Base-by-base conservation (phyloP, 2,329 filamentous ascomycete genomes). In the Diaporthe australafricana region DNA sequence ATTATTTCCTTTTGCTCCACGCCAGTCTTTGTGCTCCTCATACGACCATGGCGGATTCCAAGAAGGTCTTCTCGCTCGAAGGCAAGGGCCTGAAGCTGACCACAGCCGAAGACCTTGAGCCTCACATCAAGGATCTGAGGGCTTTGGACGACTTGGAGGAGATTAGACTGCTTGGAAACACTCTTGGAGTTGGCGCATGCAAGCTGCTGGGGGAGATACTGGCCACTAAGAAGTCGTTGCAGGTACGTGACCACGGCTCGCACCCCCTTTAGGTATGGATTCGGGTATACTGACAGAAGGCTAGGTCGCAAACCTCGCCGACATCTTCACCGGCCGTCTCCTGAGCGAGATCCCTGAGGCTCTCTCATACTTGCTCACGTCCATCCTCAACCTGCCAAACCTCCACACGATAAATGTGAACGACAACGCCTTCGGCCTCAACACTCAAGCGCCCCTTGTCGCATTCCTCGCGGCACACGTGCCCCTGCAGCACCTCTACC, bases 341-440 rank as follows among this genome's bases (percentile, higher is more conserved):
- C 91, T 98, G 74, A 93, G 91, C 82, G 96, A 99, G 82, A 99
- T 99, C 75, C 96, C 96, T 60, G 92, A 93, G 75, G 96, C 96
- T 9, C 90, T 99, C 69, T 93, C 93, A 56, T 91, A 90, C 72
- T 91, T 99, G 60, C 91, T 99, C 68, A 95, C 92, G 50, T 92
- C 96, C 5, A 91, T 98, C 52, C 90, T 98, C 71, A 93, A 95
- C 79, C 92, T 97, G 68, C 92, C 93, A 1, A 92, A 94, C 71
- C 92, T 99, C 55, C 93, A 93, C 81, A 98, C 95, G 38, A 89
- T 99, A 83, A 97, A 98, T 83, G 89, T 99, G 50, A 98, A 96
- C 84, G 96, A 99, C 84, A 99, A 99, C 83, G 96, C 96, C 56
- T 99, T 99, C 79, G 96, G 96, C 70, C 90, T 98, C 74, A 98